Base-by-base conservation (phyloP, 148 eudicot genomes). In the Cornus florida region DNA sequence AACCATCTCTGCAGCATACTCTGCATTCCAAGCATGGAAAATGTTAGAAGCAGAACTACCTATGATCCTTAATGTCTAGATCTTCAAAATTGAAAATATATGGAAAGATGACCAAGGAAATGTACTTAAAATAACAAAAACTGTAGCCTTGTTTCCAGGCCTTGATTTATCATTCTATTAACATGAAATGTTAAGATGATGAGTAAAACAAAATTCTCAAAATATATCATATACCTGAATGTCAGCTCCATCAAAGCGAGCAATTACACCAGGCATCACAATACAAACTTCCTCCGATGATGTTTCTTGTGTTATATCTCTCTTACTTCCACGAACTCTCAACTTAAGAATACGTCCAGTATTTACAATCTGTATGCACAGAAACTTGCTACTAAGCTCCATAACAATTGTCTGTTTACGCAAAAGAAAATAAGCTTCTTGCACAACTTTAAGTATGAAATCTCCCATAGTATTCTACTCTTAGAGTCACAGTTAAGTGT, bases 201-300 rank as follows among this genome's bases (percentile, higher is more conserved):
- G 4, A 31, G 70, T 62, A 71, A 75, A 76, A 59, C 46, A 70
- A 59, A 43, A 62, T 19, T 70, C 38, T 22, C 67, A 28, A 41
- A 32, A 81, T 59, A 46, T 70, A 79, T 70, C 6, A 79, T 28
- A 73, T 89, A 96, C 99, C 99, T 91, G 90, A 46, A 96, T 88
- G 84, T 94, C 94, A 84, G 90, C 79, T 71, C 98, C 98, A 81
- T 92, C 98, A 79, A 96, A 91, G 67, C 99, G 97, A 66, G 95
- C 99, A 79, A 96, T 77, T 77, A 87, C 90, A 16, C 95, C 93
- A 66, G 91, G 88, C 95, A 93, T 86, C 71, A 94, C 92, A 59
- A 90, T 89, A 71, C 91, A 93, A 81, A 96, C 90, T 85, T 93
- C 99, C 86, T 96, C 98, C 17, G 91, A 82, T 10, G 98, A 92